Base-by-base conservation (phyloP, 106 monocot genomes). In the Amphibolis antarctica region DNA sequence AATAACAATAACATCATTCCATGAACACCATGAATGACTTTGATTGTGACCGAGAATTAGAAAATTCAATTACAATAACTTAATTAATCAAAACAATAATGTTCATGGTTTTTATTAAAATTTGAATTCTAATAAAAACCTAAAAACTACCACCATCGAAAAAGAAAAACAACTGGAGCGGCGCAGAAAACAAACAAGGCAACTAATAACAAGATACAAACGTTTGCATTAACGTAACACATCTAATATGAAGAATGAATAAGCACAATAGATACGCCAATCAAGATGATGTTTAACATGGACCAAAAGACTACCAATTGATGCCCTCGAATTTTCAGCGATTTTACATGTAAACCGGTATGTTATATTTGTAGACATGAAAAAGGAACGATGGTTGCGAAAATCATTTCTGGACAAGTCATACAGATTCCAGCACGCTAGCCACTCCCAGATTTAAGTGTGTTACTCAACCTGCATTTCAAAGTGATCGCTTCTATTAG, bases 401-500 rank as follows among this genome's bases (percentile, higher is more conserved):
- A 12, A 28, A 48, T 64, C 25, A 48, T 64, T 46, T 47, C 26
- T 1, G 49, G 47, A 43, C 14, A 27, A 15, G 36, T 36, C 36
- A 18, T 25, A 1, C 13, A 10, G 14, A 44, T 11, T 64, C 42
- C 51, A 66, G 26, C 25, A 28, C 19, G n/a, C 27, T 66, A 66
- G n/a, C 66, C 51, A 66, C 66, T 52, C 9, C 66, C 66, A 7
- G 66, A 52, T 53, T 66, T 66, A 11, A 66, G 66, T 10, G 66
- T 66, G 66, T 66, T 66, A 45, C 66, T 66, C 29, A 66, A 22
- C 66, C 66, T 66, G 66, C 31, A 52, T 12, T 10, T 14, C 4
- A 14, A 36, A 31, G 20, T 14, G 24, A 17, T 12, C 10, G 9
- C 43, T 61, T 0, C 20, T 17, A 9, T 61, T 43, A 61, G 58